Percentiles rank a stretch among this genome's conserved stretches.
Conservation (phyloP, 495 filamentous ascomycete genomes). For the Annulohypoxylon maeteangense region DNA sequence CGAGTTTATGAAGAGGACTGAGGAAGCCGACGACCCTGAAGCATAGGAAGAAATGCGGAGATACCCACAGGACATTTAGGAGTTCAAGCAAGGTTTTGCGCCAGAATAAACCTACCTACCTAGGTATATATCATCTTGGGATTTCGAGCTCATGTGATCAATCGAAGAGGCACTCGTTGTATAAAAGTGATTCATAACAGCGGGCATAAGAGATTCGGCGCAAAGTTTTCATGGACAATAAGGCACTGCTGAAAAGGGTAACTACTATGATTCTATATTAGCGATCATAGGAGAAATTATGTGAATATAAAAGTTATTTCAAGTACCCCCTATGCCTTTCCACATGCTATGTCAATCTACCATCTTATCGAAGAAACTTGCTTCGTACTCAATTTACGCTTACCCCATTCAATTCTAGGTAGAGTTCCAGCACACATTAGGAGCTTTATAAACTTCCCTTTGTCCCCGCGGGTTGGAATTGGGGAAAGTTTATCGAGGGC, state of each 20-base stretch:
- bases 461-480: slow-evolving; percentile 1
- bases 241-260: neutral
- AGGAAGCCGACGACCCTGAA: neutral
- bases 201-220: neutral
- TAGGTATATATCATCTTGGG: neutral
- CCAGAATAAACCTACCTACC: neutral
- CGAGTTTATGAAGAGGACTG: neutral
- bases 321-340: neutral
- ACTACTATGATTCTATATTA: neutral
- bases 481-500: slow-evolving; percentile 14
- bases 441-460: neutral
- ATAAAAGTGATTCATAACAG: neutral
- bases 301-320: neutral
- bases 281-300: neutral
- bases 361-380: neutral
- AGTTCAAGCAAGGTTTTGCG: neutral
- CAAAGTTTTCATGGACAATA: neutral
- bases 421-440: neutral
- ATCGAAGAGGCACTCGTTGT: neutral
- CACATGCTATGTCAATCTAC: neutral
- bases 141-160: neutral
- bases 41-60: neutral
- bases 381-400: neutral
- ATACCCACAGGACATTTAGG: neutral
- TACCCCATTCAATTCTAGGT: neutral